Evolutionary conservation across 1,139 yeast species (phyloP).

Genomic region (Blastobotrys ciferrii): DNA sequence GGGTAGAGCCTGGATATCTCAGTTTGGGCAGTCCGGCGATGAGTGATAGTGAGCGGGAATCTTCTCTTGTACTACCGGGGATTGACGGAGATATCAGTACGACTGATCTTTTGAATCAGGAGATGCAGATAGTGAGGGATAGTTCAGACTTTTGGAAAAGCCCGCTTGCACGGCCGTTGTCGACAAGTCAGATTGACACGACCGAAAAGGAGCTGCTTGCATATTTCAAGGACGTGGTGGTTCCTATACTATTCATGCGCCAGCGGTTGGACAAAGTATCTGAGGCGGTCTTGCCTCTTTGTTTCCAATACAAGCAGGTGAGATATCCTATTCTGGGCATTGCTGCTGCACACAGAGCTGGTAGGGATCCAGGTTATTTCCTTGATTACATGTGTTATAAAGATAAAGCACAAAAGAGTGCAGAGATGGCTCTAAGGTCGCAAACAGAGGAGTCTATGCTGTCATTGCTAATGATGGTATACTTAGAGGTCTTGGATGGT

Average conservation of each 20-base stretch:
- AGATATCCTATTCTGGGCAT: constrained; percentile 3
- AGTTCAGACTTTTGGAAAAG: not conserved
- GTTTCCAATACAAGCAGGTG: constrained; percentile 3
- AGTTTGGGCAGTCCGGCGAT: not conserved
- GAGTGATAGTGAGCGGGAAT: not conserved
- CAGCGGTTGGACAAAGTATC: constrained; percentile 2
- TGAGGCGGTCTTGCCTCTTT: not conserved
- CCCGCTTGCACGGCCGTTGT: not conserved
- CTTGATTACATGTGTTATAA: constrained; percentile 6
- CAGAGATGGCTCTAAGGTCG: constrained; percentile 1
- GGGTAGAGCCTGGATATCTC: not conserved
- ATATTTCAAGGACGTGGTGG: constrained; percentile 5
- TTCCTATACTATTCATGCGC: constrained; percentile 3
- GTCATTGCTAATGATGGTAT: constrained; percentile 5
- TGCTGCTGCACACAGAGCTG: constrained; percentile 4
- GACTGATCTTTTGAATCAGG: not conserved
- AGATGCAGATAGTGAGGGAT: not conserved
- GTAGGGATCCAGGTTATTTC: constrained; percentile 5
- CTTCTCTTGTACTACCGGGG: not conserved
- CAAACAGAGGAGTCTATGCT: constrained; percentile 6
- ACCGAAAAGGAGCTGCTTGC: constrained; percentile 3
- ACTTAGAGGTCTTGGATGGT: constrained; percentile 5
- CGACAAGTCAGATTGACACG: not conserved
- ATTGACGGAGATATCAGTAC: not conserved
- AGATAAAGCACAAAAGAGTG: constrained; percentile 5